Evolutionary conservation across 768 basidiomycete genomes (phyloP).

Genomic region (Suillus brevipes): DNA sequence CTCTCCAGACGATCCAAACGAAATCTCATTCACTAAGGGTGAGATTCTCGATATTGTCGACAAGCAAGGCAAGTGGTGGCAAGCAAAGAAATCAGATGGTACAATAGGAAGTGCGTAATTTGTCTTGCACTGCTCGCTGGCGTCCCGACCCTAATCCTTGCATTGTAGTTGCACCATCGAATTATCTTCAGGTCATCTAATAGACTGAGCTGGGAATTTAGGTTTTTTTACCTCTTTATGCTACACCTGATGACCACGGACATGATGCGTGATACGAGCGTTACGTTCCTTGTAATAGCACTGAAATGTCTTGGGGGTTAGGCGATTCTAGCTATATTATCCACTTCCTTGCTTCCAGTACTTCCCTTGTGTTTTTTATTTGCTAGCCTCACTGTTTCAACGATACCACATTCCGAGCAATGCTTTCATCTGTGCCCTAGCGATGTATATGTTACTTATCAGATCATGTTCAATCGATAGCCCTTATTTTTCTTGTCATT

Average conservation of each 20-base stretch:
- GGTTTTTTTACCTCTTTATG: constrained; percentile 11
- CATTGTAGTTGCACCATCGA: constrained; percentile 73
- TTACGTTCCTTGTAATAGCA: constrained; percentile 33
- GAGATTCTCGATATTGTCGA: constrained; percentile 92
- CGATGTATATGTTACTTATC: constrained; percentile 5
- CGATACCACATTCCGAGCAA: constrained; percentile 31
- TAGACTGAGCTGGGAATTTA: constrained; percentile 20
- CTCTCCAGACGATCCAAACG: constrained; percentile 93
- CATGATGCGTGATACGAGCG: constrained; percentile 31
- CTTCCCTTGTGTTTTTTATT: constrained; percentile 27
- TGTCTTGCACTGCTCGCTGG: neutral
- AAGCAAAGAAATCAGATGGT: constrained; percentile 79
- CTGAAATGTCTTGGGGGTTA: constrained; percentile 26
- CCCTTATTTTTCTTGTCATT: constrained; percentile 2
- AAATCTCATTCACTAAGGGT: constrained; percentile 91
- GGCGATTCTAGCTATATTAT: constrained; percentile 31
- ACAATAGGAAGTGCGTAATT: constrained; percentile 67
- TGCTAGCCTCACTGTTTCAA: constrained; percentile 12
- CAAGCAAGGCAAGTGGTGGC: constrained; percentile 94
- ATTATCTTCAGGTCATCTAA: constrained; percentile 81
- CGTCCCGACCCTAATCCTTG: constrained; percentile 12
- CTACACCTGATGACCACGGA: constrained; percentile 26
- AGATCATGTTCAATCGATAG: neutral
- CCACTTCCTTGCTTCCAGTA: constrained; percentile 16
- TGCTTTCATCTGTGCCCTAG: constrained; percentile 12